A percentile compares a stretch with the other conserved stretches of the same genome.
These are phyloP conservation scores for Macrophomina phaseolina DNA, from an alignment of 2,329 filamentous ascomycete species.

Conservation along the genomic window DNA sequence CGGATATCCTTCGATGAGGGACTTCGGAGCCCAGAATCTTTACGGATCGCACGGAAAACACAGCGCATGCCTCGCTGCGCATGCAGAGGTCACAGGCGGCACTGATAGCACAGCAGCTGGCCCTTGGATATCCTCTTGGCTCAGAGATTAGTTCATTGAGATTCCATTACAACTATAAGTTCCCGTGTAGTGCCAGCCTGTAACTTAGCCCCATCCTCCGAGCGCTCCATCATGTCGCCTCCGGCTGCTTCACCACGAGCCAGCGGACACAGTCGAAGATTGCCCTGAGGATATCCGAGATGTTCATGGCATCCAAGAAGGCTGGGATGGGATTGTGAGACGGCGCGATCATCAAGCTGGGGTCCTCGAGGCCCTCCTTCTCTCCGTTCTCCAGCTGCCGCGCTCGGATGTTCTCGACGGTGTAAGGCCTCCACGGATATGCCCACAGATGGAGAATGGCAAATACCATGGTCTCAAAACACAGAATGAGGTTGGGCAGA, in stretches of 20 bases:
- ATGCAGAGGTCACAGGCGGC: too few relatives aligned
- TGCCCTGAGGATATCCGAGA: not conserved
- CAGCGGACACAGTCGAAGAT: not conserved
- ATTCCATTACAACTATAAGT: too few relatives aligned
- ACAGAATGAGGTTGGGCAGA: not conserved
- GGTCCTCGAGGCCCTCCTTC: not conserved
- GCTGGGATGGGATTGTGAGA: not conserved
- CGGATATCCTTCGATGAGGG: too few relatives aligned
- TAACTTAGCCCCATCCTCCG: too few relatives aligned
- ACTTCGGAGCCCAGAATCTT: too few relatives aligned
- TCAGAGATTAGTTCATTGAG: too few relatives aligned
- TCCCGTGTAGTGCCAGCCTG: too few relatives aligned
- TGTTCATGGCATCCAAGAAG: not conserved
- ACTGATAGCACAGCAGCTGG: too few relatives aligned
- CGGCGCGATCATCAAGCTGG: not conserved
- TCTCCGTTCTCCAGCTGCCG: not conserved
- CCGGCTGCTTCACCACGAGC: not conserved
- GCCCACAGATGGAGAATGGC: conserved; percentile 2
- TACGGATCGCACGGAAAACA: too few relatives aligned
- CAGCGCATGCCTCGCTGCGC: too few relatives aligned
- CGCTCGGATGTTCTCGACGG: not conserved
- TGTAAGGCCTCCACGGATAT: not conserved
- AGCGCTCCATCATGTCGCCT: not conserved
- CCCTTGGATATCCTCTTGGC: too few relatives aligned
- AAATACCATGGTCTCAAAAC: not conserved